These are phyloP conservation scores for Globisporangium lucens DNA, from an alignment of 352 stramenopile species.

Conservation along the genomic window DNA sequence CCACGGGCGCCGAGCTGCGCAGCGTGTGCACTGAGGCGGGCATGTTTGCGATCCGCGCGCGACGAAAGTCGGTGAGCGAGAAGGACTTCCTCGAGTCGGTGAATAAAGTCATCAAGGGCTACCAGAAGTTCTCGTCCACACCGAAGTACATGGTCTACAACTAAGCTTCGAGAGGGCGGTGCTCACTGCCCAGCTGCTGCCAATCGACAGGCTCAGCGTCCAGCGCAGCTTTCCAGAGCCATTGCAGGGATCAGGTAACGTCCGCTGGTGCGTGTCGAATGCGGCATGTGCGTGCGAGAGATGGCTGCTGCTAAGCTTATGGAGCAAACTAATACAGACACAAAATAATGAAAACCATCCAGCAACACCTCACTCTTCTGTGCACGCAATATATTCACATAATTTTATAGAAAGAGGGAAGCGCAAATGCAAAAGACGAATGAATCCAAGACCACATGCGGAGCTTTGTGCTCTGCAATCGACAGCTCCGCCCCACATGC, in stretches of 20 bases:
- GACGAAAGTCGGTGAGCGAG: constrained; percentile 98
- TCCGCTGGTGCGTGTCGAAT: background rate
- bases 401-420: constrained; percentile 13
- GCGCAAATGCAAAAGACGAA: background rate
- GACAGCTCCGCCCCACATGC: background rate
- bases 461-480: background rate
- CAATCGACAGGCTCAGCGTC: background rate
- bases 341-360: constrained; percentile 1
- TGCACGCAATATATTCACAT: constrained; percentile 20
- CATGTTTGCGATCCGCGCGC: constrained; percentile 97
- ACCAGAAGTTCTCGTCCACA: constrained; percentile 99
- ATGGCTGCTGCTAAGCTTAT: background rate
- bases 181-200: background rate
- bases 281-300: background rate
- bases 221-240: background rate
- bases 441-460: background rate
- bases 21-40: constrained; percentile 98
- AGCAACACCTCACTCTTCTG: background rate
- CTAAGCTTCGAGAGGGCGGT: constrained; percentile 34
- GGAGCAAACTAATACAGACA: constrained; percentile 7
- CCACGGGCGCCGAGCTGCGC: constrained; percentile 97
- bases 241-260: background rate
- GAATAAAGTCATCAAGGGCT: constrained; percentile 99
- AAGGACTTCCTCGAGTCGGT: constrained; percentile 99
- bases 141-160: constrained; percentile 99